Evolutionary conservation across 2,329 filamentous ascomycete genomes (phyloP).

Genomic region (Botrytis hyacinthi): DNA sequence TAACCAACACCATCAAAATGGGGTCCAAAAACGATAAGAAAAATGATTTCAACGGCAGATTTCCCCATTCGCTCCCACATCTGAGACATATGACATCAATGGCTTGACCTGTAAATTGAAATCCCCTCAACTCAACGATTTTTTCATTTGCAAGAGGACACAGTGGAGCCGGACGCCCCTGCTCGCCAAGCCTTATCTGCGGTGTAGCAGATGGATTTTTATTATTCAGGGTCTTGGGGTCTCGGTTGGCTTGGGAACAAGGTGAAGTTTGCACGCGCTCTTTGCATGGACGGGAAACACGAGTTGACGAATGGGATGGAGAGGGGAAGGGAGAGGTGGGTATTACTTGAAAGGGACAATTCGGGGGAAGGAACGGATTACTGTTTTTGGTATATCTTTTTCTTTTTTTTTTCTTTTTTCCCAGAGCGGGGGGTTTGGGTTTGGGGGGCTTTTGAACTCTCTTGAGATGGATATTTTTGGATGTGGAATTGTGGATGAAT

Average conservation of each 20-base stretch:
- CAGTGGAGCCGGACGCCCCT: not conserved
- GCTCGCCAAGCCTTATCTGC: not conserved
- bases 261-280: not conserved
- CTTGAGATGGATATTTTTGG: not conserved
- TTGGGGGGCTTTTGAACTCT: no score
- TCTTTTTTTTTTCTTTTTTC: no score
- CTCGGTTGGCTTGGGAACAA: not conserved
- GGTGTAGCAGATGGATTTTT: not conserved
- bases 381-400: not conserved
- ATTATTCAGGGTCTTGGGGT: not conserved
- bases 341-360: not conserved
- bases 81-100: constrained; percentile 11
- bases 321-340: not conserved
- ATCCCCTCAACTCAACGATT: not conserved
- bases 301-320: not conserved
- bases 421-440: not conserved
- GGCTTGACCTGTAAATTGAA: not conserved
- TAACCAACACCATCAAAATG: not conserved
- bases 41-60: not conserved
- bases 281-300: not conserved
- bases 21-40: not conserved
- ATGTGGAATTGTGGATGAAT: not conserved
- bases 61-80: not conserved
- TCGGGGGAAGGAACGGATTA: not conserved
- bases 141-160: not conserved